Conservation (phyloP, 768 basidiomycete genomes). For the Tubosaeta sp. region DNA sequence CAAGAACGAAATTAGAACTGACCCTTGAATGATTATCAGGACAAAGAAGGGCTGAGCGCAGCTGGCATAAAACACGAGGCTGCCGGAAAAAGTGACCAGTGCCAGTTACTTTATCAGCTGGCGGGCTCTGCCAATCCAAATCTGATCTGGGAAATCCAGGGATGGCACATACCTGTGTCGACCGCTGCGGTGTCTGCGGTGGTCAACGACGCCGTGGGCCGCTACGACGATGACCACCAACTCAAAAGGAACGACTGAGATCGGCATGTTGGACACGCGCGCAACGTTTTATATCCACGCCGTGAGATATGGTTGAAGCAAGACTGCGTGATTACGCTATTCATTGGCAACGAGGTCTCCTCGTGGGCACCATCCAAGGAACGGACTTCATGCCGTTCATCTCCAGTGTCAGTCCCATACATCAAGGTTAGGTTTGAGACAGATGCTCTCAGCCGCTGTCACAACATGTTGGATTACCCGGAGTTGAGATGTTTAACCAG, state of each 20-base stretch:
- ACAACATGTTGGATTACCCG: neutral
- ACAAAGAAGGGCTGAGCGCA: slow-evolving; percentile 17
- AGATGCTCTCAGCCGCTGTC: neutral
- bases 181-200: neutral
- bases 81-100: slow-evolving; percentile 28
- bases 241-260: neutral
- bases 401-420: too few species aligned
- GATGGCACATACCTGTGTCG: slow-evolving; percentile 2
- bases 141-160: slow-evolving; percentile 12
- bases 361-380: slow-evolving; percentile 19
- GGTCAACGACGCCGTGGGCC: neutral
- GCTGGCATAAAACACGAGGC: slow-evolving; percentile 33
- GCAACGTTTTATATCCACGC: slow-evolving; percentile 16
- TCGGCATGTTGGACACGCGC: slow-evolving; percentile 6
- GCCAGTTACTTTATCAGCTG: slow-evolving; percentile 25
- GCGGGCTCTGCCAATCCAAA: slow-evolving; percentile 1
- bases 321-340: slow-evolving; percentile 24
- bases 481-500: neutral
- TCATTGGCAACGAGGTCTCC: slow-evolving; percentile 25
- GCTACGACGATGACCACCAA: neutral
- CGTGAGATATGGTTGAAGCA: slow-evolving; percentile 12
- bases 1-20: slow-evolving; percentile 23
- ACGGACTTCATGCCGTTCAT: neutral
- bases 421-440: neutral
- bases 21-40: slow-evolving; percentile 33